Evolutionary conservation across 805 yeast species (phyloP).

Genomic region (Lipomyces mesembrius): DNA sequence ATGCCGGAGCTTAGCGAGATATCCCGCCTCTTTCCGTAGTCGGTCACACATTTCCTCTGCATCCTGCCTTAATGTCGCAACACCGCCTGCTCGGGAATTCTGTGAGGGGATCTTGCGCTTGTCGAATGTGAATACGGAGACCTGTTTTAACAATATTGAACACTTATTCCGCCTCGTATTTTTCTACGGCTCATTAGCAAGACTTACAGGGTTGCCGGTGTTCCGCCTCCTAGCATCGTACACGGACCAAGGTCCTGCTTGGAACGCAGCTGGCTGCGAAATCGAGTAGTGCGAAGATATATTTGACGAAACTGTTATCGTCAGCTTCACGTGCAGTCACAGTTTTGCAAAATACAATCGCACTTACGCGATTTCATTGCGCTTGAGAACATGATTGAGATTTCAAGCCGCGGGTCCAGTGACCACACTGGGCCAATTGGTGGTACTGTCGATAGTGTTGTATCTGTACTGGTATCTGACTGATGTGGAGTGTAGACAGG

Average conservation of each 20-base stretch:
- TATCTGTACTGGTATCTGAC: background rate
- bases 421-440: constrained; percentile 7
- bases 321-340: background rate
- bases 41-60: constrained; percentile 68
- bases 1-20: constrained; percentile 81
- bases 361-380: constrained; percentile 35
- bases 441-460: background rate
- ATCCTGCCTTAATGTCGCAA: constrained; percentile 55
- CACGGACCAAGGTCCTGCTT: constrained; percentile 80
- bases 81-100: constrained; percentile 56
- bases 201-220: constrained; percentile 51
- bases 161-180: too few relatives aligned
- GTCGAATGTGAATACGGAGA: constrained; percentile 85
- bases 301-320: constrained; percentile 29
- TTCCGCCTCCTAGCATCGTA: constrained; percentile 79
- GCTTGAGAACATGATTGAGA: constrained; percentile 26
- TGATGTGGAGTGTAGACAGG: background rate
- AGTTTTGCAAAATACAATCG: background rate
- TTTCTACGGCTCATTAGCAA: too few relatives aligned
- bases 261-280: constrained; percentile 71
- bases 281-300: constrained; percentile 58
- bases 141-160: constrained; percentile 46
- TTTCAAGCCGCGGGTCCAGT: background rate
- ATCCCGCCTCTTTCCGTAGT: constrained; percentile 67
- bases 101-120: constrained; percentile 71